Conservation (phyloP, 2,329 filamentous ascomycete genomes). For the Aspergillus sp. region DNA sequence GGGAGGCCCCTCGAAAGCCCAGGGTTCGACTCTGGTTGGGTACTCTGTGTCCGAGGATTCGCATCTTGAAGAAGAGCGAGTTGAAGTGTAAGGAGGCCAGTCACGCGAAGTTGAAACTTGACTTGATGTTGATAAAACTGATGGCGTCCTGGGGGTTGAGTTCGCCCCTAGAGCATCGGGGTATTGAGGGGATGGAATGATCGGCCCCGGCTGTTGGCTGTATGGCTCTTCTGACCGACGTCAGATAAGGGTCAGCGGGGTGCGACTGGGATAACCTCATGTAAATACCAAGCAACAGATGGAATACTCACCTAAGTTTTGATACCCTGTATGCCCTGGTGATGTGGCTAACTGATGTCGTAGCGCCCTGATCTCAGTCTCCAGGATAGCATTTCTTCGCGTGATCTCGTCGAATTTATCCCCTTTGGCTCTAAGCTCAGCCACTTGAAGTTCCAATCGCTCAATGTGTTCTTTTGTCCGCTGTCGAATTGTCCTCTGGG, state of each 20-base stretch:
- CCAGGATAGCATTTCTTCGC: constrained; percentile 54
- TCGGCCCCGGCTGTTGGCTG: constrained; percentile 16
- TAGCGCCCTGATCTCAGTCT: constrained; percentile 55
- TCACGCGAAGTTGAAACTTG: constrained; percentile 27
- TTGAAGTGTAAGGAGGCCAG: constrained; percentile 28
- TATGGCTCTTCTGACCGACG: constrained; percentile 19
- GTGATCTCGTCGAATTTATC: constrained; percentile 54
- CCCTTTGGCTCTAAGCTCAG: constrained; percentile 50
- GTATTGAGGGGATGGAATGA: constrained; percentile 26
- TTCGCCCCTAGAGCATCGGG: constrained; percentile 19
- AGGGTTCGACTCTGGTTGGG: constrained; percentile 24
- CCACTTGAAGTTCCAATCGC: constrained; percentile 54
- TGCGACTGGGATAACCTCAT: neutral
- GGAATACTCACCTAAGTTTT: constrained; percentile 16
- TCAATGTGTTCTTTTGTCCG: constrained; percentile 61
- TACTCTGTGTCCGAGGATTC: constrained; percentile 30
- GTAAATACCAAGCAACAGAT: neutral
- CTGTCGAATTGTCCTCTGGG: constrained; percentile 59
- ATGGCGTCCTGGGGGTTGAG: constrained; percentile 22
- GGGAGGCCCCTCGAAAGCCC: constrained; percentile 18
- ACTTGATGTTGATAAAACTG: constrained; percentile 24
- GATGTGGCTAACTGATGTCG: constrained; percentile 46
- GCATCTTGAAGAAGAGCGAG: constrained; percentile 27
- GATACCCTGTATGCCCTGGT: constrained; percentile 23
- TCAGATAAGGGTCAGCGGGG: constrained; percentile 13